These are phyloP conservation scores for Dentipellis sp. DNA, from an alignment of 768 basidiomycete species.

Conservation along the genomic window DNA sequence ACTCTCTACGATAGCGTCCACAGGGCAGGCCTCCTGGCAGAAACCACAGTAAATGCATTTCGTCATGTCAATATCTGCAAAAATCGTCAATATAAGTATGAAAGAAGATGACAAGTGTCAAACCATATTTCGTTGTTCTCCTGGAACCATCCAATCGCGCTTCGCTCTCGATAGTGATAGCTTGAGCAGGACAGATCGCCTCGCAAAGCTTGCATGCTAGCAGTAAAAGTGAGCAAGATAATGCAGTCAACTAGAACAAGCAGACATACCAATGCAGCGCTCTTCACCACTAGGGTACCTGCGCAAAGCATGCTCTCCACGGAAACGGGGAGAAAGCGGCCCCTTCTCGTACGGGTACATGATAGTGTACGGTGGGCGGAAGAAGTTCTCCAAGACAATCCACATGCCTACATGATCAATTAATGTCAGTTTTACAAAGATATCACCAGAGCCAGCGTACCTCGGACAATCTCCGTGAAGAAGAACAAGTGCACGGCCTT, in stretches of 20 bases:
- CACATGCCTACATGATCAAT: conserved; percentile 69
- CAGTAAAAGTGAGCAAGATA: background rate
- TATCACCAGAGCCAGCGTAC: conserved; percentile 34
- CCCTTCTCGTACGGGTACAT: conserved; percentile 99
- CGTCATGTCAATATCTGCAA: conserved; percentile 95
- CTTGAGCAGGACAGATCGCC: conserved; percentile 98
- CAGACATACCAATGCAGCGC: conserved; percentile 84
- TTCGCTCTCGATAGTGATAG: conserved; percentile 98
- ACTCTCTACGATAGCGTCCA: conserved; percentile 99
- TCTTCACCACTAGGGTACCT: conserved; percentile 98
- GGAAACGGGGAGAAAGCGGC: conserved; percentile 93
- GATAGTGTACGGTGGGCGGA: conserved; percentile 95
- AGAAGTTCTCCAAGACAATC: conserved; percentile 89
- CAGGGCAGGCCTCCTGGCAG: conserved; percentile 99
- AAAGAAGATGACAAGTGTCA: conserved; percentile 14
- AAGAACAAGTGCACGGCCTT: conserved; percentile 96
- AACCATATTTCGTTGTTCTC: conserved; percentile 95
- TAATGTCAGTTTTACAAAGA: background rate
- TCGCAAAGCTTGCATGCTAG: conserved; percentile 98
- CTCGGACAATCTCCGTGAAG: conserved; percentile 96
- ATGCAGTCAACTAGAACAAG: background rate
- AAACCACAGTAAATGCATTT: conserved; percentile 99
- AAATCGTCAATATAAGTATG: background rate
- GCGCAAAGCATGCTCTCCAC: conserved; percentile 95
- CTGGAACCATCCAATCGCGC: conserved; percentile 91